Conservation (phyloP, 129 eudicot genomes). For the carrot (Daucus carota) region DNA sequence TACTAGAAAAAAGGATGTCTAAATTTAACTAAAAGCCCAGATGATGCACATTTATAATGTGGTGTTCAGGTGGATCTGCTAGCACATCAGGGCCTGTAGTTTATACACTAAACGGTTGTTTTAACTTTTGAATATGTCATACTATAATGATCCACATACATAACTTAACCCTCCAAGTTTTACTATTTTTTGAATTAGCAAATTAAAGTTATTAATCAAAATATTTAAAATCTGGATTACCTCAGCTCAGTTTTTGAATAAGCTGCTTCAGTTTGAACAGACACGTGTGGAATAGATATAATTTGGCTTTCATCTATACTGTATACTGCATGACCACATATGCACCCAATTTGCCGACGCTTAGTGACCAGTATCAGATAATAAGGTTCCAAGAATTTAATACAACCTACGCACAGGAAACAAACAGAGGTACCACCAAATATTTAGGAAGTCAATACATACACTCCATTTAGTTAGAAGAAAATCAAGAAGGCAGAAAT, state of each 20-base stretch:
- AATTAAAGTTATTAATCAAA: background rate
- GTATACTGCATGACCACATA: constrained; percentile 94
- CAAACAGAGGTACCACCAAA: background rate
- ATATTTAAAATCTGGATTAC: constrained; percentile 24
- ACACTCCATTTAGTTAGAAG: background rate
- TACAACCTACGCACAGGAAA: constrained; percentile 52
- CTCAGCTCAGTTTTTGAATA: constrained; percentile 85
- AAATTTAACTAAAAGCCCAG: background rate
- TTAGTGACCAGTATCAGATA: constrained; percentile 81
- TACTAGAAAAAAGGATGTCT: background rate
- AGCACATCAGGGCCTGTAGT: background rate
- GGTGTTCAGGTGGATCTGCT: background rate
- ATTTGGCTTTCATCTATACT: constrained; percentile 81
- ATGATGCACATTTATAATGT: background rate
- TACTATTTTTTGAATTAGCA: background rate
- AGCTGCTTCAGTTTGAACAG: constrained; percentile 85
- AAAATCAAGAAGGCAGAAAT: background rate
- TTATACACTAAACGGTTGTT: background rate
- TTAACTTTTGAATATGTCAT: background rate
- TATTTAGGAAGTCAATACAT: background rate
- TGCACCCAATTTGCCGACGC: constrained; percentile 79
- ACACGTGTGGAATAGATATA: constrained; percentile 75
- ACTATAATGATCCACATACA: background rate
- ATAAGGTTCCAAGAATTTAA: constrained; percentile 79
- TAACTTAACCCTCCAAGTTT: too few relatives aligned